These are phyloP conservation scores for Evansstolkia leycettana DNA, from an alignment of 495 filamentous ascomycete genomes.

Conservation along the genomic window DNA sequence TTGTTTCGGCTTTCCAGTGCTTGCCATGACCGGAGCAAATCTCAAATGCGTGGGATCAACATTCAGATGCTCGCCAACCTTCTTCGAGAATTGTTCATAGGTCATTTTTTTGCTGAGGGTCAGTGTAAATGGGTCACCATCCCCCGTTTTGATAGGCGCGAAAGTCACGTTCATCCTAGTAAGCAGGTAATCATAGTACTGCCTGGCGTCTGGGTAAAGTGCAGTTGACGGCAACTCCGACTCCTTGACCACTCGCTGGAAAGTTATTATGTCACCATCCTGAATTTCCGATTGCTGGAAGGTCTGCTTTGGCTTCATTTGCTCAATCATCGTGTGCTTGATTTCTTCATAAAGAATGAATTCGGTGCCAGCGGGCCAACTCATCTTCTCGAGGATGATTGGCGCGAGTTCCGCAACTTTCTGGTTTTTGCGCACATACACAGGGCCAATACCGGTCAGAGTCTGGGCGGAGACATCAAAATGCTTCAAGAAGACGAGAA, in stretches of 20 bases:
- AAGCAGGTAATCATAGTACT: constrained; percentile 86
- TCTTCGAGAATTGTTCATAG: constrained; percentile 81
- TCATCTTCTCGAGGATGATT: constrained; percentile 70
- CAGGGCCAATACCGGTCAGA: constrained; percentile 60
- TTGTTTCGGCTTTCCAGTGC: constrained; percentile 58
- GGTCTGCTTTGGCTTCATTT: constrained; percentile 80
- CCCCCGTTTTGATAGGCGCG: constrained; percentile 22
- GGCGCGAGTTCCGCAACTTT: constrained; percentile 80
- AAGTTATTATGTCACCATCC: constrained; percentile 94
- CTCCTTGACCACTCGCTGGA: constrained; percentile 58
- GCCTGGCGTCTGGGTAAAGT: constrained; percentile 52
- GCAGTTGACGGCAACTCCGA: constrained; percentile 40
- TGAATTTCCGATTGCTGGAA: constrained; percentile 88
- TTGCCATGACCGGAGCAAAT: constrained; percentile 71
- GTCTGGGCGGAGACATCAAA: constrained; percentile 71
- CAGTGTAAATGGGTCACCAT: constrained; percentile 52
- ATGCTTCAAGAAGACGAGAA: constrained; percentile 85
- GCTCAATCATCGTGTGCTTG: constrained; percentile 93
- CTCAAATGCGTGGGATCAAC: constrained; percentile 77
- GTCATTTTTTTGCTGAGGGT: constrained; percentile 74
- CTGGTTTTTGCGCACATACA: constrained; percentile 77
- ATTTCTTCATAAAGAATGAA: constrained; percentile 87
- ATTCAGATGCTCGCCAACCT: constrained; percentile 69
- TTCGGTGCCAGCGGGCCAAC: constrained; percentile 58
- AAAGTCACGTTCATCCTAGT: constrained; percentile 61